A percentile compares a stretch with the other conserved stretches of the same genome.
phyloP scores from a whole-genome alignment of 2,329 filamentous ascomycete genomes.

The Exophiala bonariae region DNA sequence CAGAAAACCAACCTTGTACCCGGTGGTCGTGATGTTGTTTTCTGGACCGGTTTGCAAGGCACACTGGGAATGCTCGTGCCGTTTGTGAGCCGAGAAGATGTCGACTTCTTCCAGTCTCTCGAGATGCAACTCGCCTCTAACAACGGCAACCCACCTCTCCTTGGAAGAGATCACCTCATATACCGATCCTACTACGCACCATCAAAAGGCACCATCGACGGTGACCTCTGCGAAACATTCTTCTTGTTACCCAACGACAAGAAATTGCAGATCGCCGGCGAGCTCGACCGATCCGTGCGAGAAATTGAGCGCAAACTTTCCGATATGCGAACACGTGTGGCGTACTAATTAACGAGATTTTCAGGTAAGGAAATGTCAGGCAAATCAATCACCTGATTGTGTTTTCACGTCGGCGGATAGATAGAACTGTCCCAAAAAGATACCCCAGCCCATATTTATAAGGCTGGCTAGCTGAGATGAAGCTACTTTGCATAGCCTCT shows the following conservation, averaged over 20 bases:
- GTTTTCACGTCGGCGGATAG: no score
- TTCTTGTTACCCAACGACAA: slow-evolving; percentile 79
- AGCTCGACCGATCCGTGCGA: slow-evolving; percentile 84
- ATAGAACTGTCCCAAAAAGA: no score
- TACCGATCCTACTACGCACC: slow-evolving; percentile 95
- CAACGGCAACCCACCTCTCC: slow-evolving; percentile 77
- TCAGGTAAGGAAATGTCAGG: slow-evolving; percentile 19
- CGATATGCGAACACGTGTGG: slow-evolving; percentile 59
- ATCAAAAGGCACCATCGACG: slow-evolving; percentile 94
- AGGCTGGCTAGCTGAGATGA: no score
- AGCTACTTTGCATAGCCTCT: no score
- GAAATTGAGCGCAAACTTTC: slow-evolving; percentile 97
- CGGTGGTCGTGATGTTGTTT: slow-evolving; percentile 83
- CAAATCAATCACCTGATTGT: background rate
- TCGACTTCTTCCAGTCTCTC: slow-evolving; percentile 95
- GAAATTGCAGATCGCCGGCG: slow-evolving; percentile 92
- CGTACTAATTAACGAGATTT: no score
- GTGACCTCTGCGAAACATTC: slow-evolving; percentile 92
- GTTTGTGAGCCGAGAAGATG: slow-evolving; percentile 86
- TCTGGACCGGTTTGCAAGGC: slow-evolving; percentile 94
- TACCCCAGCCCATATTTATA: no score
- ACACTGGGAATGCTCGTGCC: slow-evolving; percentile 92
- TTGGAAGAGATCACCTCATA: slow-evolving; percentile 91
- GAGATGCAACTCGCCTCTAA: slow-evolving; percentile 77
- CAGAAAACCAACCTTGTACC: slow-evolving; percentile 87